Evolutionary conservation across 2,329 filamentous ascomycete species (phyloP), one percentile per base, ranked within the genome.

Genomic region (Cyphellophora europaea): DNA sequence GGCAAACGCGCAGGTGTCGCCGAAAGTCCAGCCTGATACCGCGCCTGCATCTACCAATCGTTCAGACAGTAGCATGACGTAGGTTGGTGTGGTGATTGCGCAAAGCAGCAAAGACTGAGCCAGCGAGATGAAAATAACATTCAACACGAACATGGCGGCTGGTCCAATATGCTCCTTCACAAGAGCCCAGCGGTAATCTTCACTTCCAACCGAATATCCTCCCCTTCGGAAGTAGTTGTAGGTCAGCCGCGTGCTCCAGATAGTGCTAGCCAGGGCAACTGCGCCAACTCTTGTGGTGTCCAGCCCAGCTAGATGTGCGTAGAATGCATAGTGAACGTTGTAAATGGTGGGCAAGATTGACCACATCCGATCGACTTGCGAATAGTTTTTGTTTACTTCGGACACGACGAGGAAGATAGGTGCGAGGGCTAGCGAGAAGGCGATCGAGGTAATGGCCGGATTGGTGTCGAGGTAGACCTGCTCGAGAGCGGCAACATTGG

Each of bases 221-320:
- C 91, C 91, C 58, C 85, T 93, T 39, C 91, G 81, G 79, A 83
- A 94, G 64, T 95, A 98, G 62, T 98, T 98, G 68, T 75, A 96
- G 3, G 89, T 96, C 59, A 98, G 66, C 8, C 91, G 82, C 38
- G 65, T 56, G 59, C 82, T 84, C 91, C 91, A 98, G 6, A 88
- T 49, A 1, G 72, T 59, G 33, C 77, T 82, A 49, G 85, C 77
- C 2, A 77, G 62, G 38, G 87, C 67, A 19, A 88, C 67, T 27
- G 81, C 75, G 51, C 93, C 80, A 28, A 95, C 57, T 32, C 80
- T 74, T 36, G 72, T 65, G 11, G 81, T 81, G 5, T 79, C 72
- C 1, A 94, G 53, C 2, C 79, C 82, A 28, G 78, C 73, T 43
- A 89, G 52, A 48, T 82, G 80, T 27, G 87, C 82, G 79, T 88